Base-by-base conservation (phyloP, 2,329 filamentous ascomycete genomes). In the Fusarium foetens region DNA sequence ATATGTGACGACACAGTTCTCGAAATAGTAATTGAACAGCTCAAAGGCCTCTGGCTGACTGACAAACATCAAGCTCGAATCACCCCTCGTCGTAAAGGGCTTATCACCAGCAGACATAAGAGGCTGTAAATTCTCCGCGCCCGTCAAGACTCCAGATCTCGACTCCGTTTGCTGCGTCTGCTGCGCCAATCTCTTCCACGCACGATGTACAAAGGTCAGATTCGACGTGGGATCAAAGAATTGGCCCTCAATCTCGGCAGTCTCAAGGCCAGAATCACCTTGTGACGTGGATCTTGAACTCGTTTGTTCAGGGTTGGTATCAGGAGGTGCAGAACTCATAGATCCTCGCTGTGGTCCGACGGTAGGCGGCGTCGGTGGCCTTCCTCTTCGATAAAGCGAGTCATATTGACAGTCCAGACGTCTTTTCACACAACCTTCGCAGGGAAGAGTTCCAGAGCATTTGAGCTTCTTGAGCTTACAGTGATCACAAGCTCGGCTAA, bases 1-100 rank as follows among this genome's bases (percentile, higher is more conserved):
- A 70, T 90, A 89, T 0, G 88, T 90, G 1, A 88, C 87, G 25
- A 89, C 87, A 11, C 87, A 88, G 63, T 87, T 88, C 51, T 90
- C 88, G 68, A 90, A 90, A 59, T 90, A 90, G 11, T 88, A 80
- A 12, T 83, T 81, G 8, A 90, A 79, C 5, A 89, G 42, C 3
- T 67, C 58, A 8, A 65, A 70, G 11, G 80, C 81, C 2, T 78
- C 76, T 11, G 81, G 78, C 48, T 83, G 60, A 8, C 83, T 81
- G 58, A 89, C 60, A 52, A 80, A 66, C 66, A 84, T 79, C 7
- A 77, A 74, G 9, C 75, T 68, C 31, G 80, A 76, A 5, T 77
- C 75, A 5, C 80, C 68, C 14, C 70, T 64, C 0, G 74, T 76
- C 1, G 80, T 79, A 43, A 88, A 83, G 4, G 86, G 86, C 27